Evolutionary conservation across 148 eudicot species (phyloP).

Genomic region (Amaranthus cruentus): DNA sequence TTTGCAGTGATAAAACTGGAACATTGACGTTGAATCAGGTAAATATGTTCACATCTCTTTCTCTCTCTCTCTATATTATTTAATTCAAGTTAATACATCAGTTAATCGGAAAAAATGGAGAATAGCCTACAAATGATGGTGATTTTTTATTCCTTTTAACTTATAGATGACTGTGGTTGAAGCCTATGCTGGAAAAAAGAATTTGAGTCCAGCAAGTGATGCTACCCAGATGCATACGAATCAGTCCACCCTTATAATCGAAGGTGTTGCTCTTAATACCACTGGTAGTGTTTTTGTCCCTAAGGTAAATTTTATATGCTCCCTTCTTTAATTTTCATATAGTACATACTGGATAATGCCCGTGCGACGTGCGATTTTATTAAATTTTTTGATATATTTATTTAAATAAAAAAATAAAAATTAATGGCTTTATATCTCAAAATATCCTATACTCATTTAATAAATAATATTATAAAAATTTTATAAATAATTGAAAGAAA

Average conservation of each 20-base stretch:
- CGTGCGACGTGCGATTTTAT: no score
- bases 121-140: conserved; percentile 1
- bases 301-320: conserved; percentile 41
- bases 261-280: conserved; percentile 79
- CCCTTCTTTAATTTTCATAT: background rate
- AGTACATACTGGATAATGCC: no score
- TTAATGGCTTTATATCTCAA: no score
- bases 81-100: background rate
- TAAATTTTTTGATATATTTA: no score
- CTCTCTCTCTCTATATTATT: background rate
- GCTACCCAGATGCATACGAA: conserved; percentile 37
- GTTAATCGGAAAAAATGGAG: background rate
- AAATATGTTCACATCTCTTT: conserved; percentile 7
- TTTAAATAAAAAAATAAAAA: no score
- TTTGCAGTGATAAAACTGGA: conserved; percentile 98
- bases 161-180: conserved; percentile 89
- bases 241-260: conserved; percentile 52
- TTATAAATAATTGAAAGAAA: no score
- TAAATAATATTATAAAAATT: no score
- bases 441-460: no score
- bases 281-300: conserved; percentile 72
- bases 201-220: conserved; percentile 55
- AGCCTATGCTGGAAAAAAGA: conserved; percentile 63
- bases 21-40: conserved; percentile 93
- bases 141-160: background rate